Conservation (phyloP, 306 rosid species). For the Ceratonia siliqua region DNA sequence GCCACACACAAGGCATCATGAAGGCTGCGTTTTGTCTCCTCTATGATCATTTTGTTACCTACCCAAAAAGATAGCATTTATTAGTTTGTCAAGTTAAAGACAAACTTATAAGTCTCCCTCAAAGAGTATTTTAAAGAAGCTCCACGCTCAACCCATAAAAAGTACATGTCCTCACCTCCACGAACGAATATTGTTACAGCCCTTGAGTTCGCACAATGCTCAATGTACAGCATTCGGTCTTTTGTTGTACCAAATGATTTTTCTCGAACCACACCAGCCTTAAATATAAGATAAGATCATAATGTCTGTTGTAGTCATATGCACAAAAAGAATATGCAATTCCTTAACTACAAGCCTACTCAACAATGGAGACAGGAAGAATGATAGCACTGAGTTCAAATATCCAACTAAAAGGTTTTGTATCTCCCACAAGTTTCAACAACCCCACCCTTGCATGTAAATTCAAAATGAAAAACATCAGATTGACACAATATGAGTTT, state of each 20-base stretch:
- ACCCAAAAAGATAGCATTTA: slow-evolving; percentile 26
- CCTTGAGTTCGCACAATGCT: slow-evolving; percentile 94
- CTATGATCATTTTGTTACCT: slow-evolving; percentile 98
- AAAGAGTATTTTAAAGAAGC: not conserved
- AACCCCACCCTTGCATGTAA: not conserved
- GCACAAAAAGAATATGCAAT: not conserved
- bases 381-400: not conserved
- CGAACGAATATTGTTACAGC: slow-evolving; percentile 92
- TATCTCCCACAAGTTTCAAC: not conserved
- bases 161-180: slow-evolving; percentile 62
- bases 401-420: not conserved
- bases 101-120: not conserved
- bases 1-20: slow-evolving; percentile 96
- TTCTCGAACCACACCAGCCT: slow-evolving; percentile 97
- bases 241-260: slow-evolving; percentile 94
- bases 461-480: not conserved
- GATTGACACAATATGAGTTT: not conserved
- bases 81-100: slow-evolving; percentile 28
- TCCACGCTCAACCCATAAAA: not conserved
- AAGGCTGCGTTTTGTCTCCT: slow-evolving; percentile 97
- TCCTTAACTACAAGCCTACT: not conserved
- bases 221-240: slow-evolving; percentile 95
- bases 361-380: slow-evolving; percentile 8
- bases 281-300: not conserved
- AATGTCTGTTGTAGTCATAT: not conserved